These are phyloP conservation scores for Lippia alba DNA, from an alignment of 305 asterid species.

Conservation along the genomic window DNA sequence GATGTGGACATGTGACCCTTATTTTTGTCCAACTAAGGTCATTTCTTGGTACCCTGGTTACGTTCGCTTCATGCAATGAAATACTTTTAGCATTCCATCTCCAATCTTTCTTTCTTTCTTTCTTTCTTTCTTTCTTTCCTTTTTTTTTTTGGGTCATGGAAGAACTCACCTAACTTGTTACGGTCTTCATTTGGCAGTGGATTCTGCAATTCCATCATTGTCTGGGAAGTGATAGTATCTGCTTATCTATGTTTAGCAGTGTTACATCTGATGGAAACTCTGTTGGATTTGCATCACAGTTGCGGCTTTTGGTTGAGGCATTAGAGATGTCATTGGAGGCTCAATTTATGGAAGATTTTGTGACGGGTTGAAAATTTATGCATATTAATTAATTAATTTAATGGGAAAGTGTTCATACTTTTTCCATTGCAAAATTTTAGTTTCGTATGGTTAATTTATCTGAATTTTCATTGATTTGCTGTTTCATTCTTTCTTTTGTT, in stretches of 20 bases:
- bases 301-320: conserved; percentile 77
- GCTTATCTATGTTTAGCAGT: conserved; percentile 50
- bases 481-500: conserved; percentile 22
- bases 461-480: conserved; percentile 2
- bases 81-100: neutral
- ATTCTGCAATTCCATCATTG: conserved; percentile 17
- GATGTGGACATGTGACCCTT: neutral
- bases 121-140: neutral
- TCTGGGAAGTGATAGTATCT: conserved; percentile 32
- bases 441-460: conserved; percentile 1
- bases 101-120: neutral
- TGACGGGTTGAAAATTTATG: conserved; percentile 65
- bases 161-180: neutral
- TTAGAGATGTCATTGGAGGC: conserved; percentile 79
- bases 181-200: conserved; percentile 16
- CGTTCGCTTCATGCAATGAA: neutral
- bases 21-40: neutral
- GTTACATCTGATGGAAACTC: conserved; percentile 56
- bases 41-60: neutral
- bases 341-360: conserved; percentile 87
- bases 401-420: conserved; percentile 28
- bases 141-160: too few relatives aligned
- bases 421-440: conserved; percentile 16
- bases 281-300: conserved; percentile 90
- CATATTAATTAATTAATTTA: conserved; percentile 19